Conservation (phyloP, 1,284 basidiomycete species). For the Peniophora sp. region DNA sequence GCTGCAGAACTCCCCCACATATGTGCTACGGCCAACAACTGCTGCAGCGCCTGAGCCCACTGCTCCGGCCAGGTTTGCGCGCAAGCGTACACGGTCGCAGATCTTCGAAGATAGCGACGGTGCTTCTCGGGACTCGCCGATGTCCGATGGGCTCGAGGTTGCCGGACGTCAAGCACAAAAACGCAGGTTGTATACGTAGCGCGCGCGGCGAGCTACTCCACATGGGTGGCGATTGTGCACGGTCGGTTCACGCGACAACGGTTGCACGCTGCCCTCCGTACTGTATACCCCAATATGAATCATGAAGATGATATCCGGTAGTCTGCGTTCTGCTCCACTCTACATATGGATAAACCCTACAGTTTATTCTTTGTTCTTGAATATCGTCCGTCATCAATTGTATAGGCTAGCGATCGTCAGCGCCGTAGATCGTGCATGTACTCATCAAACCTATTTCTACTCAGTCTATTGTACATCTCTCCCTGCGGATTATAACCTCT, state of each 20-base stretch:
- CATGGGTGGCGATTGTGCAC: no score
- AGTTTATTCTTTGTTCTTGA: no score
- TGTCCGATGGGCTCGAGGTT: slow-evolving; percentile 45
- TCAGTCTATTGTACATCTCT: no score
- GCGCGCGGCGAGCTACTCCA: no score
- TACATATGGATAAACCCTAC: no score
- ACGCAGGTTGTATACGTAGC: slow-evolving; percentile 57
- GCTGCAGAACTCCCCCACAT: slow-evolving; percentile 12
- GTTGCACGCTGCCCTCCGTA: slow-evolving; percentile 35
- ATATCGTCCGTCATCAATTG: no score
- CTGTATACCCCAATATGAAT: slow-evolving; percentile 22
- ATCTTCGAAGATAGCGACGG: slow-evolving; percentile 45
- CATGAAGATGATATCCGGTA: slow-evolving; percentile 1
- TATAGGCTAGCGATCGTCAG: no score
- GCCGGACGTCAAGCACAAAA: slow-evolving; percentile 70
- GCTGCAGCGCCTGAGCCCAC: neutral
- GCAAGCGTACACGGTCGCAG: slow-evolving; percentile 47
- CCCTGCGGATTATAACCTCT: no score
- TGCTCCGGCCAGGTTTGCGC: slow-evolving; percentile 37
- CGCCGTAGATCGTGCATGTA: no score
- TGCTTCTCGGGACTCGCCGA: slow-evolving; percentile 32
- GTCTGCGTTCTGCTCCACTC: no score
- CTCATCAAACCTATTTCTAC: no score
- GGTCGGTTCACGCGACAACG: slow-evolving; percentile 39
- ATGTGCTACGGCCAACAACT: neutral